A percentile compares a stretch with the other conserved stretches of the same genome.
phyloP scores from a whole-genome alignment of 331 rosid species.

The Erythrophleum ivorense region DNA sequence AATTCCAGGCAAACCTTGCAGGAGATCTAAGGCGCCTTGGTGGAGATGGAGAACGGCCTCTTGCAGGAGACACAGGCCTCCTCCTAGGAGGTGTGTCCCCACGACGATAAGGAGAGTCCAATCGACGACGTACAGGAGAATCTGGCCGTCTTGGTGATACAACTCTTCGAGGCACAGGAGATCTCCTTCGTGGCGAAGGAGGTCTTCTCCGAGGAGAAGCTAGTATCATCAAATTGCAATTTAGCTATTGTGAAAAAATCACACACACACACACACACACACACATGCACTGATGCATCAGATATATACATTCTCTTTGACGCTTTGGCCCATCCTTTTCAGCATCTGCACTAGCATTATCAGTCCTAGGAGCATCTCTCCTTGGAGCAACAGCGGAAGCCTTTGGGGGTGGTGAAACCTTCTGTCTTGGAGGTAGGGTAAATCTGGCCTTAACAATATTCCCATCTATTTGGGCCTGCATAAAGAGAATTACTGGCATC shows the following conservation, averaged over 20 bases:
- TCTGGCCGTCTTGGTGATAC: slow-evolving; percentile 87
- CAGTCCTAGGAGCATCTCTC: slow-evolving; percentile 77
- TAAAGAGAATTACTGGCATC: slow-evolving; percentile 38
- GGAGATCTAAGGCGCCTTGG: slow-evolving; percentile 87
- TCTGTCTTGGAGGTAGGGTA: slow-evolving; percentile 86
- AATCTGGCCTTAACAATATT: slow-evolving; percentile 86
- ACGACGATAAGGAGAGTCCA: slow-evolving; percentile 85
- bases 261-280: background rate
- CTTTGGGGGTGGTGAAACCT: slow-evolving; percentile 76
- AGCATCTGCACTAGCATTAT: slow-evolving; percentile 63
- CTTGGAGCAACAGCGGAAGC: slow-evolving; percentile 63
- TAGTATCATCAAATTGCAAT: slow-evolving; percentile 44
- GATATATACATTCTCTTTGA: slow-evolving; percentile 71
- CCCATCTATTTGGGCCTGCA: slow-evolving; percentile 98
- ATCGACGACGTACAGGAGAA: slow-evolving; percentile 80
- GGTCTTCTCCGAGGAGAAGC: slow-evolving; percentile 87
- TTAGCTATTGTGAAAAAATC: slow-evolving; percentile 29
- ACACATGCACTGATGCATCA: slow-evolving; percentile 15
- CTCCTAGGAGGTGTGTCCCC: slow-evolving; percentile 87
- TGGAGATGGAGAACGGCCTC: slow-evolving; percentile 87
- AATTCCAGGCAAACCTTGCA: slow-evolving; percentile 58
- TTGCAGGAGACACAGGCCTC: slow-evolving; percentile 81
- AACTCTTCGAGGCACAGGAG: slow-evolving; percentile 82
- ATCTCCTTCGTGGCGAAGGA: slow-evolving; percentile 88
- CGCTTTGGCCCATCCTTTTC: slow-evolving; percentile 88